Base-by-base conservation (phyloP, 331 rosid species). In the Pyrus hybrid region DNA sequence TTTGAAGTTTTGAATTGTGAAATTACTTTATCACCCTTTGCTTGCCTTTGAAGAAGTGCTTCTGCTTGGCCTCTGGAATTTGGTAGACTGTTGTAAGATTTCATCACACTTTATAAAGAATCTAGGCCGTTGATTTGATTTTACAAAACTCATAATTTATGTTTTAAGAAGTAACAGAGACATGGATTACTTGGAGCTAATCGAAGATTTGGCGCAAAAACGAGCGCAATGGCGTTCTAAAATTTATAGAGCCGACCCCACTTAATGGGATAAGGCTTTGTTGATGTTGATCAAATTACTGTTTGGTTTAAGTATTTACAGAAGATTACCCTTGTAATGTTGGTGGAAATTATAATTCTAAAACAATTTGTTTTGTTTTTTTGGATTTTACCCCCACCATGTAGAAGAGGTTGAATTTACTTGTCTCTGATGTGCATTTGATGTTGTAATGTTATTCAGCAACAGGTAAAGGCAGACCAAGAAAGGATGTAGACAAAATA, bases 401-500 rank as follows among this genome's bases (percentile, higher is more conserved):
- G 65, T 60, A 60, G 65, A 28, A 62, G 16, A 20, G 37, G 18
- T 45, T 67, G 51, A 67, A 20, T 21, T 43, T 67, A 53, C 30
- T 13, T 22, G 71, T 67, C 6, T 28, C 12, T 13, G 30, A 13
- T 54, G 13, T 56, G 51, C 45, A n/a, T 43, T 43, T 43, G 51
- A 43, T 43, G 51, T 62, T 26, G 37, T 71, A 71, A 83, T 47
- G 45, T 69, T 83, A 20, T 63, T 81, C 83, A 77, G 88, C 60
- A 57, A 60, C 89, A 56, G 86, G 84, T 84, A 87, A 78, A 83
- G 43, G 45, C 14, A 75, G 74, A 71, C 74, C 77, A 2, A 8
- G 85, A 28, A 87, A 87, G 86, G 87, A 73, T 76, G 81, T 75
- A 51, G 84, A 74, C 56, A 80, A 71, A 21, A 83, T 82, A n/a